These are phyloP conservation scores for Astrothelium subdiscretum DNA, from an alignment of 495 filamentous ascomycete genomes.

Conservation along the genomic window DNA sequence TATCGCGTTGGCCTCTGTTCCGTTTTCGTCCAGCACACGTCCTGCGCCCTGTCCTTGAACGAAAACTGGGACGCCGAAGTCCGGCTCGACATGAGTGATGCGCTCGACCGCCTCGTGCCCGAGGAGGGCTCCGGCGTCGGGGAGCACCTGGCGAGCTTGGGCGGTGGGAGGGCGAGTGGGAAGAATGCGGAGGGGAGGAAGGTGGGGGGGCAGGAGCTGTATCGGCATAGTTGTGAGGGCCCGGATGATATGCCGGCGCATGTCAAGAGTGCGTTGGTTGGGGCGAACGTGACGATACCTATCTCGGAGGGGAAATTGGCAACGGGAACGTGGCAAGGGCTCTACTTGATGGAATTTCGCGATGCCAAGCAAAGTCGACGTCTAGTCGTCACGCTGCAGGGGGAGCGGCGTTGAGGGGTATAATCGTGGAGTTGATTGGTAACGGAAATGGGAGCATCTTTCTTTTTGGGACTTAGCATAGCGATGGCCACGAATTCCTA, in stretches of 20 bases:
- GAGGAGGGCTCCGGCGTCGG: constrained; percentile 49
- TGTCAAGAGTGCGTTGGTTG: constrained; percentile 81
- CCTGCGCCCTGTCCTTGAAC: constrained; percentile 74
- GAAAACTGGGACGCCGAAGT: constrained; percentile 89
- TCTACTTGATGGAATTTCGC: constrained; percentile 93
- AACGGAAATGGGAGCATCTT: neutral
- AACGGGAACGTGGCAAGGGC: constrained; percentile 67
- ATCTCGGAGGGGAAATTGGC: constrained; percentile 74
- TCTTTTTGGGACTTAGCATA: neutral
- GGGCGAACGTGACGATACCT: constrained; percentile 77
- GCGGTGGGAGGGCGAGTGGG: neutral
- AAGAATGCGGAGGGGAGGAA: constrained; percentile 1
- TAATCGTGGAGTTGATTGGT: neutral
- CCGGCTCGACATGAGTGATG: constrained; percentile 80
- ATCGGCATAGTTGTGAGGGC: constrained; percentile 84
- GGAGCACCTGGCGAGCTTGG: neutral
- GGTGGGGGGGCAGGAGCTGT: constrained; percentile 38
- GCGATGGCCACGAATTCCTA: too few relatives aligned
- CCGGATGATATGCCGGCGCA: constrained; percentile 93
- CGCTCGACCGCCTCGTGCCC: constrained; percentile 77
- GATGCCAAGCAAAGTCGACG: constrained; percentile 59
- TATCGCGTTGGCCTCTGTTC: constrained; percentile 84
- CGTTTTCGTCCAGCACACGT: constrained; percentile 85
- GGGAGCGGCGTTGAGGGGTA: constrained; percentile 56
- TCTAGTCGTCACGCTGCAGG: constrained; percentile 89